Evolutionary conservation across 352 stramenopile genomes (phyloP).

Genomic region (Globisporangium cylindrosporum): DNA sequence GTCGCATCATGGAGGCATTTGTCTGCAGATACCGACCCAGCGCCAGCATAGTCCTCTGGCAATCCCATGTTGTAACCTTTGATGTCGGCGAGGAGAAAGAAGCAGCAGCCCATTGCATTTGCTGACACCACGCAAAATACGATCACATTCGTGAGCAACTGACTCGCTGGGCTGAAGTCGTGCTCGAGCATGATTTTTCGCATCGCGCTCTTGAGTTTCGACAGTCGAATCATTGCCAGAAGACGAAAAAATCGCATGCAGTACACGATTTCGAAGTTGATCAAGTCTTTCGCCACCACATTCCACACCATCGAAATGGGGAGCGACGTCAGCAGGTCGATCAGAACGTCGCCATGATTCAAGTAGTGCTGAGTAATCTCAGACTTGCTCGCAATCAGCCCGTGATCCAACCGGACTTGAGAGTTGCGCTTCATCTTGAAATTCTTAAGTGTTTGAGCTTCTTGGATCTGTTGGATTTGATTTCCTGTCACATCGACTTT

Average conservation of each 20-base stretch:
- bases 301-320: conserved; percentile 23
- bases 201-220: conserved; percentile 21
- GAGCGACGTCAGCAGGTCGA: conserved; percentile 18
- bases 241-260: conserved; percentile 24
- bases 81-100: conserved; percentile 23
- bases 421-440: background rate
- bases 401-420: background rate
- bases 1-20: conserved; percentile 50
- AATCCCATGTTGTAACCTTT: conserved; percentile 6
- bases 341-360: conserved; percentile 11
- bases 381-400: background rate
- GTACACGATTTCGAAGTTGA: conserved; percentile 17
- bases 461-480: background rate
- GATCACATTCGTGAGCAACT: conserved; percentile 20
- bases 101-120: conserved; percentile 20
- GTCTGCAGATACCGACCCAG: conserved; percentile 31
- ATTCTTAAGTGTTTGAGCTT: background rate
- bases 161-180: conserved; percentile 24
- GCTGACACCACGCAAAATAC: conserved; percentile 15
- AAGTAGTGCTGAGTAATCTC: conserved; percentile 18
- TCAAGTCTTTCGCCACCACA: conserved; percentile 17
- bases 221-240: conserved; percentile 17
- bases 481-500: background rate
- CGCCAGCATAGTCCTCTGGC: conserved; percentile 2
- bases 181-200: conserved; percentile 27